Conservation (phyloP, 225 moss, liverwort and hornwort species). For the Straminergon stramineum region DNA sequence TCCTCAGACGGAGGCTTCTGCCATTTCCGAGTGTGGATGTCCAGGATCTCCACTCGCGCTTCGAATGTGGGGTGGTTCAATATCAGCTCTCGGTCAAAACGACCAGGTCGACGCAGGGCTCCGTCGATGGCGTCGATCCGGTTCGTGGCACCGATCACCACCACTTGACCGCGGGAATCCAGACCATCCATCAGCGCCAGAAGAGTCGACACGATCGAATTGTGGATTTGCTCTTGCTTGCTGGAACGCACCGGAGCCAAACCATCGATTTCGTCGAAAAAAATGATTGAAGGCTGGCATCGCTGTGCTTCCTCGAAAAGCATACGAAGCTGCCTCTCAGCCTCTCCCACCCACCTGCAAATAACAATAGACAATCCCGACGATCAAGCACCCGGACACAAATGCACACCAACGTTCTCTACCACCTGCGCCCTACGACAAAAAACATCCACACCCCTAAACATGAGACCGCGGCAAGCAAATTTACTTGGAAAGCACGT, state of each 20-base stretch:
- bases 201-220: slow-evolving; percentile 71
- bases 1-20: slow-evolving; percentile 65
- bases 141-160: slow-evolving; percentile 74
- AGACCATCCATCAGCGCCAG: slow-evolving; percentile 78
- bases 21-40: slow-evolving; percentile 75
- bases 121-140: slow-evolving; percentile 70
- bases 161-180: slow-evolving; percentile 80
- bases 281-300: slow-evolving; percentile 81
- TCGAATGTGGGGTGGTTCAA: slow-evolving; percentile 65
- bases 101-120: slow-evolving; percentile 62
- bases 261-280: slow-evolving; percentile 85
- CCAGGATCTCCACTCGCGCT: slow-evolving; percentile 70
- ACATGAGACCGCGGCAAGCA: background rate
- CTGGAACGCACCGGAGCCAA: slow-evolving; percentile 77
- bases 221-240: slow-evolving; percentile 82
- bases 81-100: slow-evolving; percentile 67
- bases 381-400: background rate
- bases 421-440: background rate
- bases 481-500: slow-evolving; percentile 59
- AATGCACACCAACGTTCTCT: no score
- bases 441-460: background rate
- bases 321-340: slow-evolving; percentile 71
- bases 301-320: slow-evolving; percentile 76
- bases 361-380: background rate
- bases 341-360: slow-evolving; percentile 81